Evolutionary conservation across 345 rosid genomes (phyloP).

Genomic region (Pugionium dolabratum): DNA sequence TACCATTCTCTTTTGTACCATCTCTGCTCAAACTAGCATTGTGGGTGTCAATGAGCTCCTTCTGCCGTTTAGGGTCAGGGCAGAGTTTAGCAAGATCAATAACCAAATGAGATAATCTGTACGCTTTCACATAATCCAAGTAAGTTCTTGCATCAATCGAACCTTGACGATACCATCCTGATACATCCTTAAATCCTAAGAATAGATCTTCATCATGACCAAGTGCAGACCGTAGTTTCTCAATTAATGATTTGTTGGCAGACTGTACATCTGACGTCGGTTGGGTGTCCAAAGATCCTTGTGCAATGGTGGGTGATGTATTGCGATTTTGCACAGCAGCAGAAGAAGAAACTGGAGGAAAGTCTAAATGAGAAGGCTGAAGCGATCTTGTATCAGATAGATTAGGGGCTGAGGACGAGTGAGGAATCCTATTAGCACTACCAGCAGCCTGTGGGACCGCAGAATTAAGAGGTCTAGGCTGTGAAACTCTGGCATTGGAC

Average conservation of each 20-base stretch:
- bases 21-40: constrained; percentile 48
- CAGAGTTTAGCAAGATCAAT: constrained; percentile 80
- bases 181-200: constrained; percentile 64
- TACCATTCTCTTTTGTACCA: constrained; percentile 36
- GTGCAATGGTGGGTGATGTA: constrained; percentile 36
- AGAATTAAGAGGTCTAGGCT: constrained; percentile 26
- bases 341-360: constrained; percentile 75
- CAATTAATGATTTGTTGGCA: constrained; percentile 82
- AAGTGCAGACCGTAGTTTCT: constrained; percentile 71
- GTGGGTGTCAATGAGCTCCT: constrained; percentile 73
- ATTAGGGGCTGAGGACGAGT: constrained; percentile 71
- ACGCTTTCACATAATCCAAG: constrained; percentile 64
- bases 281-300: constrained; percentile 34
- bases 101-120: constrained; percentile 72
- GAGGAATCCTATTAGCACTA: constrained; percentile 52
- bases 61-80: constrained; percentile 81
- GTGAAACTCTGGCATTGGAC: constrained; percentile 30
- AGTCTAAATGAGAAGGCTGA: constrained; percentile 51
- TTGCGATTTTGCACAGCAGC: constrained; percentile 39
- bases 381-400: constrained; percentile 49
- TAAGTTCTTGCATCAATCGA: constrained; percentile 59
- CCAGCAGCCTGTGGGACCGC: constrained; percentile 41
- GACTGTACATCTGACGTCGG: constrained; percentile 56
- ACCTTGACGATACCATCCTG: constrained; percentile 84
- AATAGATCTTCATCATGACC: constrained; percentile 68